Evolutionary conservation across 257 asterid genomes (phyloP).

Genomic region (Plectranthus barbatus): DNA sequence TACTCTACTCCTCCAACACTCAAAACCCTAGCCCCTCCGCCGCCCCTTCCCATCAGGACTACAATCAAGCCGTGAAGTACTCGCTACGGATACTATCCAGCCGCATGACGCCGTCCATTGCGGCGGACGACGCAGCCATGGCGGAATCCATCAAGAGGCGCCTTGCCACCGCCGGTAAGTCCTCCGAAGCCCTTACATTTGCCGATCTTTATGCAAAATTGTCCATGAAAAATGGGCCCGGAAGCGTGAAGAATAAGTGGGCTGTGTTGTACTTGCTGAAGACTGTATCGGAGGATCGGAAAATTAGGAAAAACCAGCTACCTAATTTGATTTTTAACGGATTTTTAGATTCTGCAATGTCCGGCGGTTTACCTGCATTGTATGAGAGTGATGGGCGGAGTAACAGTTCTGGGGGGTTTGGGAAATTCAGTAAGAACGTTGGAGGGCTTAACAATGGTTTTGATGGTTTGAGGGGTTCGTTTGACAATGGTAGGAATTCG

Average conservation of each 20-base stretch:
- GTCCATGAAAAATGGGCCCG: constrained; percentile 61
- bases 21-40: constrained; percentile 40
- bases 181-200: constrained; percentile 87
- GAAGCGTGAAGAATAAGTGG: constrained; percentile 83
- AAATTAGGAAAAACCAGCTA: constrained; percentile 28
- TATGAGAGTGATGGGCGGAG: constrained; percentile 26
- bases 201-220: constrained; percentile 72
- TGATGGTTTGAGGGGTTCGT: constrained; percentile 25
- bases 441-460: constrained; percentile 22
- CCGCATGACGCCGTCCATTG: constrained; percentile 78
- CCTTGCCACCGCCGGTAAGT: constrained; percentile 90
- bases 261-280: constrained; percentile 85
- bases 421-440: constrained; percentile 21
- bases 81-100: constrained; percentile 85
- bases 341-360: constrained; percentile 47
- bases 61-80: constrained; percentile 67
- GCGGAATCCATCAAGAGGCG: constrained; percentile 89
- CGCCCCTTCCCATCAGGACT: constrained; percentile 26
- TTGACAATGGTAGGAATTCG: constrained; percentile 9
- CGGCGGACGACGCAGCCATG: constrained; percentile 65
- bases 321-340: constrained; percentile 34
- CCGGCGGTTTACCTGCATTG: constrained; percentile 69
- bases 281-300: constrained; percentile 75
- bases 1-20: constrained; percentile 32
- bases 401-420: constrained; percentile 22